Evolutionary conservation across 768 basidiomycete species (phyloP), one percentile per base, ranked within the genome.

Genomic region (Rhodosporidiobolus odoratus): DNA sequence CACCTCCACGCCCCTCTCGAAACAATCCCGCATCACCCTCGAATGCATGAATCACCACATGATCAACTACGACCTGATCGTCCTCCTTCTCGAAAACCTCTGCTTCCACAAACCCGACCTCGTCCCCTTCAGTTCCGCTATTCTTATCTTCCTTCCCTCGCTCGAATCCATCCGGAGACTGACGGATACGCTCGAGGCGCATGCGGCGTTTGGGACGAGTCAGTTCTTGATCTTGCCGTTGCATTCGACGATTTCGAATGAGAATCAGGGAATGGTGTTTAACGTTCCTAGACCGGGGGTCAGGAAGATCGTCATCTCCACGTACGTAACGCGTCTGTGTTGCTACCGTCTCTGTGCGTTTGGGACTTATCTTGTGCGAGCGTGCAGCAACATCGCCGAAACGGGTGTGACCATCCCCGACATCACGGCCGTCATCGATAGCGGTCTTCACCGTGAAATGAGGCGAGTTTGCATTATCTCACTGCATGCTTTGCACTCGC

Each of bases 391-490:
- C 77, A 92, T 94, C 75, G 90, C 92, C 23, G 95, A 99, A 80
- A 99, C 95, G 21, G 95, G 95, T 75, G 91, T 99, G 64, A 99
- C 96, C 2, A 99, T 99, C 65, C 95, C 95, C 10, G 96, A 99
- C 76, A 90, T 96, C 68, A 95, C 93, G 15, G 93, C 92, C 74
- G 95, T 97, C 32, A 92, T 98, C 69, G 95, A 99, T 77, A 86
- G 88, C 0, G 93, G 94, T 58, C 92, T 90, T 76, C 92, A 96
- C 78, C 85, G 91, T 74, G 93, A 96, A 81, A 96, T 96, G 89
- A 86, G 89, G 88, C n/a, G n/a, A n/a, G n/a, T n/a, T n/a, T 89
- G 67, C 59, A 76, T 76, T 21, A 45, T 40, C 23, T 6, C 32
- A 25, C 48, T 50, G 9, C 15, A 47, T 23, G 17, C 35, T 32